Percentiles rank a stretch among this genome's conserved stretches.
These are phyloP conservation scores for Boletus reticuloceps DNA, from an alignment of 768 basidiomycete species.

Conservation along the genomic window DNA sequence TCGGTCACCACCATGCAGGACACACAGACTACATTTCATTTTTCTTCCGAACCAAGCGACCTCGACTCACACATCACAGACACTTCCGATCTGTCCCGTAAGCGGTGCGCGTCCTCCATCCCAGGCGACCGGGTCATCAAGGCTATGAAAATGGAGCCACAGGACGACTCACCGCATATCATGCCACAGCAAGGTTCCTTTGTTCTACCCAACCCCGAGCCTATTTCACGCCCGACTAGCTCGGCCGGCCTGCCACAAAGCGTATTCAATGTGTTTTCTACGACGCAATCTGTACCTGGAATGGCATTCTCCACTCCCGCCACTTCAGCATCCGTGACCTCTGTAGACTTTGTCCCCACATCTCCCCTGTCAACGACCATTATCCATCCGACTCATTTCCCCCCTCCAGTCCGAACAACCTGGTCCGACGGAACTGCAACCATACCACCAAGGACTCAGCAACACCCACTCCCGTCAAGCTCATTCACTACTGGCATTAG, in stretches of 20 bases:
- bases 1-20: slow-evolving; percentile 21
- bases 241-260: slow-evolving; percentile 26
- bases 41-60: slow-evolving; percentile 12
- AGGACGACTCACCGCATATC: slow-evolving; percentile 37
- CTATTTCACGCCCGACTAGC: slow-evolving; percentile 33
- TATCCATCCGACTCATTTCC: slow-evolving; percentile 23
- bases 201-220: slow-evolving; percentile 24
- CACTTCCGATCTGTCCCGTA: slow-evolving; percentile 43
- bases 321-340: slow-evolving; percentile 17
- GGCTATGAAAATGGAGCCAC: slow-evolving; percentile 48
- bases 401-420: slow-evolving; percentile 26
- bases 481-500: slow-evolving; percentile 24
- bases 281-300: slow-evolving; percentile 13
- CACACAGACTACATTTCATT: slow-evolving; percentile 21
- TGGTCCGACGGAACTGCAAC: slow-evolving; percentile 30
- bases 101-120: slow-evolving; percentile 50
- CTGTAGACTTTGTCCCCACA: slow-evolving; percentile 23
- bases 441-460: slow-evolving; percentile 30
- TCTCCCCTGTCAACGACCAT: slow-evolving; percentile 21
- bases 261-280: slow-evolving; percentile 22
- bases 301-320: slow-evolving; percentile 21
- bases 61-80: slow-evolving; percentile 30
- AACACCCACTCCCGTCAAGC: slow-evolving; percentile 30
- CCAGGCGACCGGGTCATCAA: slow-evolving; percentile 45
- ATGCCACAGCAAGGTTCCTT: slow-evolving; percentile 27